Percentiles rank a stretch among this genome's conserved stretches.
phyloP scores from a whole-genome alignment of 768 basidiomycete genomes.

The Symmetrospora coprosmae region DNA sequence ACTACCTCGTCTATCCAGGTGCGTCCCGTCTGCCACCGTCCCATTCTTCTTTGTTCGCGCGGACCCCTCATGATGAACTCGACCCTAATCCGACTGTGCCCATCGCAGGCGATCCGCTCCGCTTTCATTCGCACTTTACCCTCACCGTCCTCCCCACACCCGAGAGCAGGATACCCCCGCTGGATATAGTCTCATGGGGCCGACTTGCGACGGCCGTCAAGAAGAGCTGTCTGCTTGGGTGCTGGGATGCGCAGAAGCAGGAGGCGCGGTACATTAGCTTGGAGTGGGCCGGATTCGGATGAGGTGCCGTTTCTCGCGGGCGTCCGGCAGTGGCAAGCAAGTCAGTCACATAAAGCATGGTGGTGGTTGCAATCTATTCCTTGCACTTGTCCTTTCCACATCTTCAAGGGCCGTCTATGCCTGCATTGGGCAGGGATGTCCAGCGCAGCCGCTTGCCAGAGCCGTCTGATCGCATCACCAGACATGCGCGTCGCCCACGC shows the following conservation, averaged over 20 bases:
- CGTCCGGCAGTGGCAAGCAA: too few relatives aligned
- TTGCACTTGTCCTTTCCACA: too few relatives aligned
- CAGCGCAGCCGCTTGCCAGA: too few relatives aligned
- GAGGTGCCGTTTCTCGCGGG: too few relatives aligned
- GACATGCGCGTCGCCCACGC: too few relatives aligned
- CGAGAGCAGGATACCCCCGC: slow-evolving; percentile 51
- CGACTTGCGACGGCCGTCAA: slow-evolving; percentile 92
- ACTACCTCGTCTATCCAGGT: slow-evolving; percentile 95
- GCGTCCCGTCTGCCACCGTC: slow-evolving; percentile 30
- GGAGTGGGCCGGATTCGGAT: slow-evolving; percentile 40
- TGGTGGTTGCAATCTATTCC: too few relatives aligned
- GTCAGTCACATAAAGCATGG: too few relatives aligned
- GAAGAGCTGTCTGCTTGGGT: slow-evolving; percentile 81
- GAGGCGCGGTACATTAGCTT: slow-evolving; percentile 37
- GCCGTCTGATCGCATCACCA: too few relatives aligned
- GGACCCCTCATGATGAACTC: not conserved
- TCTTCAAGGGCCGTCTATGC: too few relatives aligned
- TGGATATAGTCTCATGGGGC: slow-evolving; percentile 92
- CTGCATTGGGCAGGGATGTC: too few relatives aligned
- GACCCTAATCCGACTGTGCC: not conserved
- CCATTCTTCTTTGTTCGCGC: not conserved
- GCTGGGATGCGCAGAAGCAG: slow-evolving; percentile 53
- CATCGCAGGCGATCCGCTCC: slow-evolving; percentile 70
- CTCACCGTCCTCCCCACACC: slow-evolving; percentile 63
- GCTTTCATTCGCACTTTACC: slow-evolving; percentile 94